Percentiles rank a stretch among this genome's conserved stretches.
Evolutionary conservation across 2,329 filamentous ascomycete species (phyloP).

Genomic region (Acarospora socialis): DNA sequence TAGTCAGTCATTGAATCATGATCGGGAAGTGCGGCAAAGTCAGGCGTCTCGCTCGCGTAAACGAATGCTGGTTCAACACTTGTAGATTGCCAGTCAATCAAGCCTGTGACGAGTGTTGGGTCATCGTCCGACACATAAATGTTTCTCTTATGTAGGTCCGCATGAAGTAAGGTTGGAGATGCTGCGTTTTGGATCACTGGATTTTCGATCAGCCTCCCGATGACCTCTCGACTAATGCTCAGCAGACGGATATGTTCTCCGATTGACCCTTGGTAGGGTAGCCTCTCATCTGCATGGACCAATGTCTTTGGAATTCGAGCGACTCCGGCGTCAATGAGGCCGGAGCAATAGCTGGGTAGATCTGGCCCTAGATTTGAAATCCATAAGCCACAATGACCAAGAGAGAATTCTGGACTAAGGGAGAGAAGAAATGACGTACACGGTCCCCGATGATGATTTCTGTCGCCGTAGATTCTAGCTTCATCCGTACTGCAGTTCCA

Average conservation of each 20-base stretch:
- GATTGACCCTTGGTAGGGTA: slow-evolving; percentile 10
- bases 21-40: slow-evolving; percentile 23
- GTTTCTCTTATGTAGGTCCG: slow-evolving; percentile 12
- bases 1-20: too few species aligned
- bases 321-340: slow-evolving; percentile 4
- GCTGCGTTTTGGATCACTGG: slow-evolving; percentile 6
- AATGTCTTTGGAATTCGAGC: slow-evolving; percentile 3
- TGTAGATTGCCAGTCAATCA: slow-evolving; percentile 21
- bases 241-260: slow-evolving; percentile 11
- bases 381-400: slow-evolving; percentile 3
- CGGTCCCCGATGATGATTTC: neutral
- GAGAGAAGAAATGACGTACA: slow-evolving; percentile 4
- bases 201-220: slow-evolving; percentile 4
- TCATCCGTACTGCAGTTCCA: slow-evolving; percentile 1
- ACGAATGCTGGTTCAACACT: slow-evolving; percentile 28
- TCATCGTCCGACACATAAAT: slow-evolving; percentile 13
- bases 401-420: slow-evolving; percentile 1
- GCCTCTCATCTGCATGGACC: neutral
- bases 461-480: neutral
- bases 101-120: slow-evolving; percentile 7
- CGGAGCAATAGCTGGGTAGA: slow-evolving; percentile 6
- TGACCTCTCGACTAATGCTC: slow-evolving; percentile 5
- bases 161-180: slow-evolving; percentile 8
- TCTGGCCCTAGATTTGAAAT: slow-evolving; percentile 3
- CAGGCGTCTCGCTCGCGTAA: slow-evolving; percentile 25